Percentiles rank a stretch among this genome's conserved stretches.
These are phyloP conservation scores for Climacium dendroides DNA, from an alignment of 225 moss, liverwort and hornwort species.

Conservation along the genomic window DNA sequence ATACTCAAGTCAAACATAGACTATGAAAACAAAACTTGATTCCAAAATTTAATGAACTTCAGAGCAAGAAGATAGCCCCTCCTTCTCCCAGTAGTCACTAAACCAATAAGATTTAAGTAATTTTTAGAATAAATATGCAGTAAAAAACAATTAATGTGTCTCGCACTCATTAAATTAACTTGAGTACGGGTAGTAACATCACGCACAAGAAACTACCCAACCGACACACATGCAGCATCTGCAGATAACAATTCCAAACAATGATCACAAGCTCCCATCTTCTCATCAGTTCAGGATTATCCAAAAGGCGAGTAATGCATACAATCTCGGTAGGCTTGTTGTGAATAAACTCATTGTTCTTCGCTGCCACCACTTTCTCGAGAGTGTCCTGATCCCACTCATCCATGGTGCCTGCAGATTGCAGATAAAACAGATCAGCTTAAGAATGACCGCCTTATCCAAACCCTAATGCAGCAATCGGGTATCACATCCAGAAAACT, in stretches of 20 bases:
- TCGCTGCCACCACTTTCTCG: slow-evolving; percentile 79
- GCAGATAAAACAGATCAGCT: not conserved
- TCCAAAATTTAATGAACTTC: not conserved
- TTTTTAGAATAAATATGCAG: not conserved
- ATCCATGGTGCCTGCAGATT: slow-evolving; percentile 55
- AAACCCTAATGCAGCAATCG: not conserved
- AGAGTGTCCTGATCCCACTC: slow-evolving; percentile 97
- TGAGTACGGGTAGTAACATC: not conserved
- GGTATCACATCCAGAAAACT: not conserved
- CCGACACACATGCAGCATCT: not conserved
- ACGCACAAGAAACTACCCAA: not conserved
- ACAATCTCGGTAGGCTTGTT: slow-evolving; percentile 98
- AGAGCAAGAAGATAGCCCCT: not conserved
- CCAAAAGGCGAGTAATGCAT: not conserved
- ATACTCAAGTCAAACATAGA: not conserved
- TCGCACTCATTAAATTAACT: not conserved
- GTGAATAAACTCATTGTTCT: slow-evolving; percentile 63
- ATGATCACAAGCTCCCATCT: not conserved
- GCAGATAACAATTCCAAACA: not conserved
- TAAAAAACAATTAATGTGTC: not conserved
- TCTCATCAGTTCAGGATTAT: not conserved
- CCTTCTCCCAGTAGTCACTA: not conserved
- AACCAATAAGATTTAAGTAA: not conserved
- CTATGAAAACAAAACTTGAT: not conserved
- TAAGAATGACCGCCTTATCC: not conserved